Percentiles rank a stretch among this genome's conserved stretches.
Conservation (phyloP, 441 rosid genomes). For the Bocquillonia castaneifolia region DNA sequence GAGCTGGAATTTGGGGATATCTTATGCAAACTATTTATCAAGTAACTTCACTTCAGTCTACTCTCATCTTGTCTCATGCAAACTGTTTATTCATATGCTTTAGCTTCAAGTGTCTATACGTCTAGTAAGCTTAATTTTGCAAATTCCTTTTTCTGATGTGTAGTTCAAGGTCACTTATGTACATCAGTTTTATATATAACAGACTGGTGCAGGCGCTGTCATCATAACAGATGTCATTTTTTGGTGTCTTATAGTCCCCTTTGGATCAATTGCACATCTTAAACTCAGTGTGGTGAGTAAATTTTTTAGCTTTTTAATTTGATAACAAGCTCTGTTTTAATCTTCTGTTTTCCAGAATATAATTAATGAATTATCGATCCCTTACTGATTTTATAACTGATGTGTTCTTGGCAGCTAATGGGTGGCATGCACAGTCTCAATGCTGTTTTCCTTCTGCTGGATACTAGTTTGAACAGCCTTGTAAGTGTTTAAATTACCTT, state of each 20-base stretch:
- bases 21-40: slow-evolving; percentile 66
- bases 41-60: slow-evolving; percentile 32
- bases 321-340: neutral
- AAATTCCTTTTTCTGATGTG: neutral
- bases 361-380: too few species aligned
- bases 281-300: slow-evolving; percentile 51
- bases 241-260: slow-evolving; percentile 75
- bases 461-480: slow-evolving; percentile 59
- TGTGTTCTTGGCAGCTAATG: slow-evolving; percentile 50
- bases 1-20: slow-evolving; percentile 71
- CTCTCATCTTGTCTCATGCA: too few species aligned
- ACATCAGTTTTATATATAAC: slow-evolving; percentile 3
- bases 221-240: slow-evolving; percentile 67
- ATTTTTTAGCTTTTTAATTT: neutral
- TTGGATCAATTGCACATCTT: slow-evolving; percentile 51
- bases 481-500: slow-evolving; percentile 40
- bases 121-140: too few species aligned
- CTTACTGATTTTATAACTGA: neutral
- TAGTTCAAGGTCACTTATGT: slow-evolving; percentile 6
- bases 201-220: slow-evolving; percentile 86
- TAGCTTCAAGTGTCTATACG: too few species aligned
- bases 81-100: neutral
- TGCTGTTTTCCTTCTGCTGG: slow-evolving; percentile 51
- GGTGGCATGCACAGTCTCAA: slow-evolving; percentile 76
- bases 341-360: neutral